Percentiles rank a stretch among this genome's conserved stretches.
Conservation (phyloP, 2,329 filamentous ascomycete genomes). For the Xylariomycetidae sp. region DNA sequence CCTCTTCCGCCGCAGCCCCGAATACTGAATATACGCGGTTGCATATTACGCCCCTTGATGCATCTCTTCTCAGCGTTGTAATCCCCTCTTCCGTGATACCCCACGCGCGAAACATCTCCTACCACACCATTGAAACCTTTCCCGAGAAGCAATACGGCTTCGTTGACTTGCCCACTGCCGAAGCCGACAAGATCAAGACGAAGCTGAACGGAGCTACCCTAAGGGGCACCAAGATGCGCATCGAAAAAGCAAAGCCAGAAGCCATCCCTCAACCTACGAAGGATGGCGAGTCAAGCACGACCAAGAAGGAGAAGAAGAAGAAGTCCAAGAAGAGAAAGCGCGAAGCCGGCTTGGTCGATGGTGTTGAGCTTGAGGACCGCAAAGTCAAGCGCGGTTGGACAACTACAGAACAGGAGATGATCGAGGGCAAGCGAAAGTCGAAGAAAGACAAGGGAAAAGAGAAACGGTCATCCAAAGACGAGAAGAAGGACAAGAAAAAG, state of each 20-base stretch:
- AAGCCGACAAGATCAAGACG: slow-evolving; percentile 86
- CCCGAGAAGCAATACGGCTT: slow-evolving; percentile 90
- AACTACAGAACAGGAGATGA: slow-evolving; percentile 52
- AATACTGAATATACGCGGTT: slow-evolving; percentile 51
- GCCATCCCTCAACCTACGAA: slow-evolving; percentile 39
- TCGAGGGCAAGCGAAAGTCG: slow-evolving; percentile 41
- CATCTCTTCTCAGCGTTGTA: slow-evolving; percentile 67
- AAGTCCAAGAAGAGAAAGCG: slow-evolving; percentile 48
- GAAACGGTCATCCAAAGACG: slow-evolving; percentile 32
- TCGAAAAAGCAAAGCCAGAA: slow-evolving; percentile 73
- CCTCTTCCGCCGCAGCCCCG: slow-evolving; percentile 5
- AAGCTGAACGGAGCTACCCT: slow-evolving; percentile 85
- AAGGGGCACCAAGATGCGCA: slow-evolving; percentile 77
- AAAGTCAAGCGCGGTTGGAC: slow-evolving; percentile 90
- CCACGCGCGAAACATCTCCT: slow-evolving; percentile 76
- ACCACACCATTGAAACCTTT: slow-evolving; percentile 78
- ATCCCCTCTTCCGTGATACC: slow-evolving; percentile 64
- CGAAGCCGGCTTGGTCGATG: slow-evolving; percentile 50
- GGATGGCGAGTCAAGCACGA: slow-evolving; percentile 26
- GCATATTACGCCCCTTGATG: slow-evolving; percentile 83
- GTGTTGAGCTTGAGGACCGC: slow-evolving; percentile 69
- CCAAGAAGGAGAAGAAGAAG: slow-evolving; percentile 34
- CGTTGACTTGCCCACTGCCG: slow-evolving; percentile 72
- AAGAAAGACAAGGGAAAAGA: slow-evolving; percentile 36
- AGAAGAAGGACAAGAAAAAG: slow-evolving; percentile 47